Evolutionary conservation across 2,329 filamentous ascomycete species (phyloP).

Genomic region (Neurospora sp.): DNA sequence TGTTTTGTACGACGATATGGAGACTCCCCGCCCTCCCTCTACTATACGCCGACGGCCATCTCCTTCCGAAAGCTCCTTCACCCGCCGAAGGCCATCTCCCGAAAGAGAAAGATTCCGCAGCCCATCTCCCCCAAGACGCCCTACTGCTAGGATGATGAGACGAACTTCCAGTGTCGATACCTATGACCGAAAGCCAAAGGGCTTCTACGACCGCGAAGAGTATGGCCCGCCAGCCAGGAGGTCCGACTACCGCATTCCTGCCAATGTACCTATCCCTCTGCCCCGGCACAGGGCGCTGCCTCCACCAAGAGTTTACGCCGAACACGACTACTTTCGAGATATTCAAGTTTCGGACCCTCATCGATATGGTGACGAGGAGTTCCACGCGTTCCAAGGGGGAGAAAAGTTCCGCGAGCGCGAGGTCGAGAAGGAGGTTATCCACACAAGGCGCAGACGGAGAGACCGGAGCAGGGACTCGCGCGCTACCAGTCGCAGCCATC

Average conservation of each 20-base stretch:
- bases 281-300: slow-evolving; percentile 53
- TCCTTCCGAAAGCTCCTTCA: slow-evolving; percentile 38
- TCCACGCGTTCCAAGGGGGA: slow-evolving; percentile 41
- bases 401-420: slow-evolving; percentile 54
- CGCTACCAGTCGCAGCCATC: slow-evolving; percentile 11
- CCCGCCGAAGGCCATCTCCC: slow-evolving; percentile 40
- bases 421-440: slow-evolving; percentile 52
- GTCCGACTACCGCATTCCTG: slow-evolving; percentile 35
- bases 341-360: slow-evolving; percentile 59
- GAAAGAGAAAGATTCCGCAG: slow-evolving; percentile 42
- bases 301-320: slow-evolving; percentile 46
- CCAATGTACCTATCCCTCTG: slow-evolving; percentile 55
- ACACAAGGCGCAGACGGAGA: slow-evolving; percentile 30
- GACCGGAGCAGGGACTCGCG: slow-evolving; percentile 28
- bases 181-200: slow-evolving; percentile 60
- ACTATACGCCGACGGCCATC: slow-evolving; percentile 22
- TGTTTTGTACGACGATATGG: slow-evolving; percentile 43
- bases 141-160: slow-evolving; percentile 50
- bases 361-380: slow-evolving; percentile 62
- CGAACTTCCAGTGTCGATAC: slow-evolving; percentile 86
- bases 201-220: slow-evolving; percentile 47
- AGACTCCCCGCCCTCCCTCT: slow-evolving; percentile 26
- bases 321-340: slow-evolving; percentile 53
- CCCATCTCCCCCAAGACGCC: slow-evolving; percentile 47
- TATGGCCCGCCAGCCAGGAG: slow-evolving; percentile 48